Percentiles rank a stretch among this genome's conserved stretches.
Evolutionary conservation across 768 basidiomycete genomes (phyloP).

Genomic region (Russula compacta): DNA sequence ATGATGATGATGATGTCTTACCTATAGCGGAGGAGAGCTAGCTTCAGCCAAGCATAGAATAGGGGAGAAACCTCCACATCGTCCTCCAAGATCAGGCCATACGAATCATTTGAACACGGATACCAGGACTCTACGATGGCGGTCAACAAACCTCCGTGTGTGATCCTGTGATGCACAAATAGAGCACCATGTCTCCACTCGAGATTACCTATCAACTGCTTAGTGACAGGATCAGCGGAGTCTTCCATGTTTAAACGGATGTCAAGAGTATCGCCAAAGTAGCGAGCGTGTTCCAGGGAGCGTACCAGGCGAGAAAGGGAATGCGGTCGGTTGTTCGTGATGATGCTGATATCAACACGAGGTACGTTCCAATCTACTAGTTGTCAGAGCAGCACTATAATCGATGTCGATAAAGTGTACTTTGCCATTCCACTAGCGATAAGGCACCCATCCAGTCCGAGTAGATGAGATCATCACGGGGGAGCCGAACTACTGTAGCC

Average conservation of each 20-base stretch:
- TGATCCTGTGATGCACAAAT: constrained; percentile 59
- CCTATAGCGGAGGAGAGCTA: constrained; percentile 71
- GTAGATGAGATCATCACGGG: constrained; percentile 39
- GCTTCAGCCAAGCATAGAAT: constrained; percentile 81
- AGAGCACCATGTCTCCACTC: constrained; percentile 53
- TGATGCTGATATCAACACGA: constrained; percentile 57
- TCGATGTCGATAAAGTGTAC: constrained; percentile 30
- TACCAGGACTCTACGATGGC: constrained; percentile 91
- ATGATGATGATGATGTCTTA: constrained; percentile 23
- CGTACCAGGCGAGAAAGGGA: constrained; percentile 60
- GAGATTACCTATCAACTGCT: constrained; percentile 39
- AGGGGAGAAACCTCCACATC: constrained; percentile 79
- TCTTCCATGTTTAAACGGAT: constrained; percentile 71
- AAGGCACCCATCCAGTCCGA: constrained; percentile 57
- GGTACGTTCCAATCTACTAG: constrained; percentile 66
- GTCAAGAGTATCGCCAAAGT: constrained; percentile 59
- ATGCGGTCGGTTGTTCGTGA: constrained; percentile 66
- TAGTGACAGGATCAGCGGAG: constrained; percentile 55
- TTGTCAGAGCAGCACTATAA: constrained; percentile 14
- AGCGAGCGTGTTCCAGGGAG: constrained; percentile 49
- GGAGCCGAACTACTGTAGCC: constrained; percentile 35
- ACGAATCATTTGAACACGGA: constrained; percentile 59
- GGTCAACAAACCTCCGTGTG: constrained; percentile 72
- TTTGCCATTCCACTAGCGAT: constrained; percentile 46
- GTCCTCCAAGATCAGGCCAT: constrained; percentile 77